These are phyloP conservation scores for Myxozyma udenii DNA, from an alignment of 805 yeast genomes.

Conservation along the genomic window DNA sequence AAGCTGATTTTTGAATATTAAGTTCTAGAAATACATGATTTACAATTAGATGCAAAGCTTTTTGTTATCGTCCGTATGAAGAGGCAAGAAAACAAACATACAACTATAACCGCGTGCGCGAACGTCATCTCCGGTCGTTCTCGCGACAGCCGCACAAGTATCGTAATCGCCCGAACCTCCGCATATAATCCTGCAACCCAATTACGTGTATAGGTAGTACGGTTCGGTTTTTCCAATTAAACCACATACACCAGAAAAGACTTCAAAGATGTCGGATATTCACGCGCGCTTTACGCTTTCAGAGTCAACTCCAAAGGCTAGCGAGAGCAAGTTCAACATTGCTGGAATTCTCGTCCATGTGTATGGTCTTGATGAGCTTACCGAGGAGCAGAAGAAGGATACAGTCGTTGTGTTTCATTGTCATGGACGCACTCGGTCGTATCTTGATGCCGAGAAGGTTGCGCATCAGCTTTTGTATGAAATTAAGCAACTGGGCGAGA, in stretches of 20 bases:
- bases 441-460: conserved; percentile 42
- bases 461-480: conserved; percentile 42
- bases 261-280: neutral
- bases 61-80: too few species aligned
- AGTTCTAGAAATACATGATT: too few species aligned
- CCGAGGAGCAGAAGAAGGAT: conserved; percentile 28
- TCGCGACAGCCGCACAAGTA: too few species aligned
- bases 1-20: too few species aligned
- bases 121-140: too few species aligned
- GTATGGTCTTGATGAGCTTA: conserved; percentile 42
- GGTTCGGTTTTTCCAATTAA: too few species aligned
- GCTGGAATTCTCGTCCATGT: conserved; percentile 50
- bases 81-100: too few species aligned
- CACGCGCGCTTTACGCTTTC: conserved; percentile 16
- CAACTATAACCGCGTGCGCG: too few species aligned
- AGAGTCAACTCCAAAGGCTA: conserved; percentile 21
- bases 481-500: conserved; percentile 29
- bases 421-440: conserved; percentile 48
- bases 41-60: too few species aligned
- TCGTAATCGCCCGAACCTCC: too few species aligned
- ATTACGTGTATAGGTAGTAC: too few species aligned
- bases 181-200: too few species aligned
- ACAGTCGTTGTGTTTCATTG: conserved; percentile 46
- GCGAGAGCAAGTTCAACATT: conserved; percentile 32
- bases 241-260: neutral